Evolutionary conservation across 345 rosid species (phyloP).

Genomic region (Citrus australasica): DNA sequence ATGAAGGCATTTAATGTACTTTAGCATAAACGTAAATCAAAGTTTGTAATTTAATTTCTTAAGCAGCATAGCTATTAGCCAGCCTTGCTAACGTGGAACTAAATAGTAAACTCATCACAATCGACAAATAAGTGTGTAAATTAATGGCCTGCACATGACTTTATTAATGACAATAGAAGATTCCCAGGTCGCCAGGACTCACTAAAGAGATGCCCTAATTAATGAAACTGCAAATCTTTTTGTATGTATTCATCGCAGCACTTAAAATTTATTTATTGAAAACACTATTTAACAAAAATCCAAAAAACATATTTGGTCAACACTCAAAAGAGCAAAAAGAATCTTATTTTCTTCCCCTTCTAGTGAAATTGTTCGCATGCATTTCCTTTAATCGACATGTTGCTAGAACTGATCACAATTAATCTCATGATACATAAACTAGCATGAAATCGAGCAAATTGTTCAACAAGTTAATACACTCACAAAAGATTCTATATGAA

Average conservation of each 20-base stretch:
- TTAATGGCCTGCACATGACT: not conserved
- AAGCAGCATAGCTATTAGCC: not conserved
- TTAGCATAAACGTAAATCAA: not conserved
- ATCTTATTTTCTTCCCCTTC: too few relatives aligned
- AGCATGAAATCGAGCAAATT: not conserved
- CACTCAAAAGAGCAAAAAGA: not conserved
- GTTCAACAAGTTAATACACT: not conserved
- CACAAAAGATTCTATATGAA: not conserved
- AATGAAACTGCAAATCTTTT: not conserved
- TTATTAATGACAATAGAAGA: not conserved
- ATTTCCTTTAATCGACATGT: not conserved
- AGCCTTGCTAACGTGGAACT: too few relatives aligned
- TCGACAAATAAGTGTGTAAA: too few relatives aligned
- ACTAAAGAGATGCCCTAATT: not conserved
- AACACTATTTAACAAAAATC: not conserved
- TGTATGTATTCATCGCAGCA: not conserved
- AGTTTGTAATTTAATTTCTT: not conserved
- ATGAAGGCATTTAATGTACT: not conserved
- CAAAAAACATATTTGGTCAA: not conserved
- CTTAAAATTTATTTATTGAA: not conserved
- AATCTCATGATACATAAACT: not conserved
- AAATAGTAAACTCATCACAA: too few relatives aligned
- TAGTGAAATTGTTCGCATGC: not conserved
- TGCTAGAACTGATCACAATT: not conserved
- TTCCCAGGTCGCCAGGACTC: not conserved